phyloP scores from a whole-genome alignment of 768 basidiomycete genomes.

The Podaxis rugospora region DNA sequence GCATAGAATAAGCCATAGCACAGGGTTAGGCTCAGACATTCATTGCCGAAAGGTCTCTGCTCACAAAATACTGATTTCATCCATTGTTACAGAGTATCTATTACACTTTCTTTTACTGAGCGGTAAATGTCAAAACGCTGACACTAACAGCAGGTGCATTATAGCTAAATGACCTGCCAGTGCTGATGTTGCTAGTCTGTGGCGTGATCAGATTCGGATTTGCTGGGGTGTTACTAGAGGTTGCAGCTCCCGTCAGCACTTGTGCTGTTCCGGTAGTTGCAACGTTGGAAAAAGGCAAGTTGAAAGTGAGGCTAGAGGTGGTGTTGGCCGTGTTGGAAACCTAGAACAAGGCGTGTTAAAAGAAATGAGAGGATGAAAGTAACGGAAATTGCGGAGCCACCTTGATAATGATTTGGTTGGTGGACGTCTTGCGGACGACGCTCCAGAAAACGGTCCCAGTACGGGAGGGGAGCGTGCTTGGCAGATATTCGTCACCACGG shows the following conservation, averaged over 20 bases:
- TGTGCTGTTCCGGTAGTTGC: constrained; percentile 38
- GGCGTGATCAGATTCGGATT: constrained; percentile 46
- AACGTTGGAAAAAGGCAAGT: constrained; percentile 49
- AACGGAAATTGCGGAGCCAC: constrained; percentile 21
- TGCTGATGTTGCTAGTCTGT: constrained; percentile 34
- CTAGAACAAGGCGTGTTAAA: neutral
- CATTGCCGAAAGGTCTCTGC: no score
- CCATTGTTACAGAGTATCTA: no score
- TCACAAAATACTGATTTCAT: no score
- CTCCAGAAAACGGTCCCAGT: constrained; percentile 60
- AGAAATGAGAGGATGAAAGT: neutral
- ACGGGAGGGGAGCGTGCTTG: constrained; percentile 50
- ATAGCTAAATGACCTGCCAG: constrained; percentile 51
- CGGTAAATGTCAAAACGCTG: constrained; percentile 33
- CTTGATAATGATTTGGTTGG: constrained; percentile 54
- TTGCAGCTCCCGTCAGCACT: constrained; percentile 43
- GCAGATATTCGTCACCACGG: constrained; percentile 57
- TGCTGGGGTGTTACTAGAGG: constrained; percentile 51
- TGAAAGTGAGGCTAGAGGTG: constrained; percentile 41
- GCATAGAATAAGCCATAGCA: neutral
- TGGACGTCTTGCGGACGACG: constrained; percentile 37
- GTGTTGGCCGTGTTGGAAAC: constrained; percentile 41
- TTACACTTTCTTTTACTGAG: constrained; percentile 11
- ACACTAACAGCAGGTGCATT: constrained; percentile 45
- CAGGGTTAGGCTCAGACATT: neutral